These are phyloP conservation scores for Brassica juncea DNA, from an alignment of 345 rosid species.

Conservation along the genomic window DNA sequence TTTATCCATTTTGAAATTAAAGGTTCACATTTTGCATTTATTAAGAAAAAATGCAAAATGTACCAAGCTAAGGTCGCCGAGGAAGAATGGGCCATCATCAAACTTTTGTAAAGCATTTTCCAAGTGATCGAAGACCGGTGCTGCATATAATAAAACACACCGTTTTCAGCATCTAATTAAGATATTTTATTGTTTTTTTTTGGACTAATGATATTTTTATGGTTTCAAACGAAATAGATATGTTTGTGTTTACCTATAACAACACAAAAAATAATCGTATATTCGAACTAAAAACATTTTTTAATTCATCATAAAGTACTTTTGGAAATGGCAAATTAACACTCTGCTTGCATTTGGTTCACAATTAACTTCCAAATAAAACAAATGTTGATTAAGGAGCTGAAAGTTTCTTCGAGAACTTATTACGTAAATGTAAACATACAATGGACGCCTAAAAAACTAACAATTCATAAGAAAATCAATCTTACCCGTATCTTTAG, in stretches of 20 bases:
- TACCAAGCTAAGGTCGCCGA: slow-evolving; percentile 79
- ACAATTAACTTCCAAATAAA: neutral
- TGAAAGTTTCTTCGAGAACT: neutral
- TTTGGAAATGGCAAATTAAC: neutral
- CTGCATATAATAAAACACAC: slow-evolving; percentile 39
- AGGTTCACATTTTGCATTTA: neutral
- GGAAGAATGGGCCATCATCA: slow-evolving; percentile 87
- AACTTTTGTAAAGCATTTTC: slow-evolving; percentile 68
- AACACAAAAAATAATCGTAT: neutral
- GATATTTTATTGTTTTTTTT: neutral
- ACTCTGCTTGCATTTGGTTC: neutral
- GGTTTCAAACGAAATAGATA: neutral
- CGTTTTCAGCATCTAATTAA: neutral
- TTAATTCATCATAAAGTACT: neutral
- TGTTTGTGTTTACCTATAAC: neutral
- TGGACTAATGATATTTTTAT: neutral
- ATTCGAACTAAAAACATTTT: neutral
- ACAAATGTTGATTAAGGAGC: neutral
- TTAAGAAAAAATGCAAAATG: slow-evolving; percentile 1
- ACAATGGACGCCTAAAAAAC: neutral
- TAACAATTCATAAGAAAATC: neutral
- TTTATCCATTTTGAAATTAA: neutral
- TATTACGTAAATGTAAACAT: neutral
- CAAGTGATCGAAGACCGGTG: slow-evolving; percentile 61
- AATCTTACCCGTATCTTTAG: slow-evolving; percentile 48